Evolutionary conservation across 1,139 yeast genomes (phyloP).

Genomic region (Hansenula sp.): DNA sequence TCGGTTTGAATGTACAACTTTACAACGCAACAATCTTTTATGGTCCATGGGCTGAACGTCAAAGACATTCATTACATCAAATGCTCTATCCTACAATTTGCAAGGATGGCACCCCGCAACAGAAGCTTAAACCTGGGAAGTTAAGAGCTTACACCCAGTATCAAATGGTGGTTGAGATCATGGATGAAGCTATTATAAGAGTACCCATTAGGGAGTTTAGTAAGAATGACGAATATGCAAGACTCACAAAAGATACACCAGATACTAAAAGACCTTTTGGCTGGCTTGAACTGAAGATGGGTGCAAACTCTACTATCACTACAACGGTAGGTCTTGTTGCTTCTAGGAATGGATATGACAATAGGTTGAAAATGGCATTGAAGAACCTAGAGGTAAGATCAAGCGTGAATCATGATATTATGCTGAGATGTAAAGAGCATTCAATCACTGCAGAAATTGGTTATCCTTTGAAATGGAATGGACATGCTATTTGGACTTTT

Average conservation of each 20-base stretch:
- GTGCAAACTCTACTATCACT: slow-evolving; percentile 47
- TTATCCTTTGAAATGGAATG: slow-evolving; percentile 82
- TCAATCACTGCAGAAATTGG: slow-evolving; percentile 52
- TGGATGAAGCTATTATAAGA: slow-evolving; percentile 66
- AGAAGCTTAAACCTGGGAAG: slow-evolving; percentile 42
- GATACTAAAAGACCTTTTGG: slow-evolving; percentile 63
- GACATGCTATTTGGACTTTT: slow-evolving; percentile 65
- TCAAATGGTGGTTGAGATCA: slow-evolving; percentile 45
- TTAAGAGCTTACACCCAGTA: slow-evolving; percentile 55
- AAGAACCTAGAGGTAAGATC: slow-evolving; percentile 64
- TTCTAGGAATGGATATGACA: slow-evolving; percentile 55
- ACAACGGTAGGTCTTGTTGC: slow-evolving; percentile 51
- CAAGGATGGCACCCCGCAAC: slow-evolving; percentile 50
- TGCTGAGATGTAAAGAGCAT: slow-evolving; percentile 63
- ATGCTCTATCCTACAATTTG: slow-evolving; percentile 68
- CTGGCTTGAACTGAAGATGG: slow-evolving; percentile 78
- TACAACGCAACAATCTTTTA: slow-evolving; percentile 69
- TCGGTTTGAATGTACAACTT: slow-evolving; percentile 59
- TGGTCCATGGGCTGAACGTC: slow-evolving; percentile 97
- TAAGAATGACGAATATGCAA: slow-evolving; percentile 50
- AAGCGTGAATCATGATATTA: slow-evolving; percentile 83
- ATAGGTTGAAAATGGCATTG: slow-evolving; percentile 46
- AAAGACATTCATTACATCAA: slow-evolving; percentile 61
- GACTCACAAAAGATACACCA: slow-evolving; percentile 29
- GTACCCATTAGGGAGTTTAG: slow-evolving; percentile 83